Conservation (phyloP, 2,329 filamentous ascomycete species). For the Curvularia sp. region DNA sequence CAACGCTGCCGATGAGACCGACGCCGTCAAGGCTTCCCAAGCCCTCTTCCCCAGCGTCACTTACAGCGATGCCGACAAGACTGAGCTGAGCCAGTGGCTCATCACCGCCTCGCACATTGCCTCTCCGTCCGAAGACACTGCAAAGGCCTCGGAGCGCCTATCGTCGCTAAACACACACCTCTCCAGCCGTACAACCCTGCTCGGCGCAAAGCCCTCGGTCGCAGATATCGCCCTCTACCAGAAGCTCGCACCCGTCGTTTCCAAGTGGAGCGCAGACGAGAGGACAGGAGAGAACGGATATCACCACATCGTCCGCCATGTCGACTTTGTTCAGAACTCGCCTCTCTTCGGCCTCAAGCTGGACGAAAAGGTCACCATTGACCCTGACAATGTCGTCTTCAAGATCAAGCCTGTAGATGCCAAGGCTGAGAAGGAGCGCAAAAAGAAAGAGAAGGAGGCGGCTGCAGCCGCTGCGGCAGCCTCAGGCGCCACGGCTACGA, state of each 20-base stretch:
- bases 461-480: conserved; percentile 62
- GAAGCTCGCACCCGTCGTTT: conserved; percentile 76
- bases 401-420: conserved; percentile 88
- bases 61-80: conserved; percentile 80
- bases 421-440: conserved; percentile 93
- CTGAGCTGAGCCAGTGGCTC: conserved; percentile 89
- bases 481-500: conserved; percentile 54
- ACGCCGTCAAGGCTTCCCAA: conserved; percentile 56
- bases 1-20: conserved; percentile 46
- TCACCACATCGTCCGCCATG: conserved; percentile 87
- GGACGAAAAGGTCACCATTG: conserved; percentile 77
- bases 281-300: conserved; percentile 87
- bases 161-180: conserved; percentile 85
- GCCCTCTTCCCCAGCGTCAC: conserved; percentile 72
- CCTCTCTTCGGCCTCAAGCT: conserved; percentile 73
- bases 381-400: conserved; percentile 81
- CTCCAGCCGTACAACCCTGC: conserved; percentile 83
- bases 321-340: conserved; percentile 96
- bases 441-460: conserved; percentile 91
- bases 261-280: conserved; percentile 82
- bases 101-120: conserved; percentile 76
- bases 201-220: conserved; percentile 87
- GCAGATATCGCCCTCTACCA: conserved; percentile 87
- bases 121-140: conserved; percentile 62
- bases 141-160: conserved; percentile 69